phyloP scores from a whole-genome alignment of 2,329 filamentous ascomycete genomes.

The Tolypocladium capitatum region DNA sequence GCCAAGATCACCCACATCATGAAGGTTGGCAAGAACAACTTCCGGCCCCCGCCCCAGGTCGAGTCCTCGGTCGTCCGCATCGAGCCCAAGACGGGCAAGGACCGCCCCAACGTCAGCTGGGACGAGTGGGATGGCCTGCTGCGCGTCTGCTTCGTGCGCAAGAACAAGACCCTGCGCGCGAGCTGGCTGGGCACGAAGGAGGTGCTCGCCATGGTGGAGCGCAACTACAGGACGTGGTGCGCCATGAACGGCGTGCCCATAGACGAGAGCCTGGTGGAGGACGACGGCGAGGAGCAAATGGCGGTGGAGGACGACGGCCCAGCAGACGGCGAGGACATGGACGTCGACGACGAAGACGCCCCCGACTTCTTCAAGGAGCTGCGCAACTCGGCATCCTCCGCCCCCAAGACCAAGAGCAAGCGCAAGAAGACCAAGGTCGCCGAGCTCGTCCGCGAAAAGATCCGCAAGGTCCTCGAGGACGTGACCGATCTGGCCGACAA shows the following conservation, averaged over 20 bases:
- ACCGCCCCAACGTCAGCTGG: slow-evolving; percentile 75
- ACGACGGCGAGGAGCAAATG: slow-evolving; percentile 26
- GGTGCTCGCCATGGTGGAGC: slow-evolving; percentile 68
- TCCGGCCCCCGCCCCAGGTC: slow-evolving; percentile 85
- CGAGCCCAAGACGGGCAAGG: slow-evolving; percentile 66
- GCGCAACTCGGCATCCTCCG: slow-evolving; percentile 21
- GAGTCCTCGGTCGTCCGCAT: slow-evolving; percentile 85
- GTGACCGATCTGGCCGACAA: slow-evolving; percentile 71
- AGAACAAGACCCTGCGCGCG: slow-evolving; percentile 80
- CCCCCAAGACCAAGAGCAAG: slow-evolving; percentile 48
- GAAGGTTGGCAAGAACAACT: slow-evolving; percentile 95
- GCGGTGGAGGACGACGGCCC: slow-evolving; percentile 26
- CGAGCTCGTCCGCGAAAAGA: slow-evolving; percentile 74
- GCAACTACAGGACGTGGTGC: slow-evolving; percentile 84
- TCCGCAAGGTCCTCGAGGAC: slow-evolving; percentile 70
- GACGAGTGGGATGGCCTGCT: slow-evolving; percentile 92
- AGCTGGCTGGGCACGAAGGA: slow-evolving; percentile 70
- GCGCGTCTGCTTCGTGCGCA: slow-evolving; percentile 56
- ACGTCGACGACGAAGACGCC: slow-evolving; percentile 55
- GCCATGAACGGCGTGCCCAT: slow-evolving; percentile 70
- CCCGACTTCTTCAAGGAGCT: slow-evolving; percentile 72
- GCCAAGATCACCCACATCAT: slow-evolving; percentile 57
- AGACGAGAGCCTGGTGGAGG: slow-evolving; percentile 49
- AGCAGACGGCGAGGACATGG: slow-evolving; percentile 32
- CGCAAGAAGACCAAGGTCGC: slow-evolving; percentile 70